A percentile compares a stretch with the other conserved stretches of the same genome.
Evolutionary conservation across 1,139 yeast species (phyloP).

Genomic region (Saccharomyces hybrid): DNA sequence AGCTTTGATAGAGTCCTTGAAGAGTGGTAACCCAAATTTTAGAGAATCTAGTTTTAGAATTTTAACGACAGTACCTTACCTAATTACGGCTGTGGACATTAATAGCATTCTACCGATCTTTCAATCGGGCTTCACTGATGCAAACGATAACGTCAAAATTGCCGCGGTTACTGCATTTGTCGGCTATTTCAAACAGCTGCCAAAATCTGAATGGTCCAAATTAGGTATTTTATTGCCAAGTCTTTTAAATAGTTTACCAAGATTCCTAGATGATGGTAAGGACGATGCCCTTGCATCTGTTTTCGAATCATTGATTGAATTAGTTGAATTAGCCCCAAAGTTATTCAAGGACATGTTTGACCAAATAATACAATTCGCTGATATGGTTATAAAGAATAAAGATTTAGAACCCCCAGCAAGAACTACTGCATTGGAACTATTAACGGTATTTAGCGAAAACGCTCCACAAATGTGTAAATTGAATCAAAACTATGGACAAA

Average conservation of each 20-base stretch:
- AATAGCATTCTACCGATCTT: slow-evolving; percentile 60
- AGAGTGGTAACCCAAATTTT: slow-evolving; percentile 34
- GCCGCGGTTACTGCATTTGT: slow-evolving; percentile 91
- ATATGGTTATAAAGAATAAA: slow-evolving; percentile 70
- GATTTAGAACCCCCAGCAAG: slow-evolving; percentile 75
- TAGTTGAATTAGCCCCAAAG: slow-evolving; percentile 90
- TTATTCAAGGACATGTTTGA: slow-evolving; percentile 87
- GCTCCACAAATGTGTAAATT: slow-evolving; percentile 93
- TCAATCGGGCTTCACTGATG: slow-evolving; percentile 71
- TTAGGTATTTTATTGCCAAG: slow-evolving; percentile 76
- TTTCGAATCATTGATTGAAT: slow-evolving; percentile 80
- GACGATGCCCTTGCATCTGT: slow-evolving; percentile 78
- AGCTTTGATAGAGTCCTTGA: slow-evolving; percentile 59
- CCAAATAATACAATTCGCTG: slow-evolving; percentile 74
- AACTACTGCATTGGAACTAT: slow-evolving; percentile 76
- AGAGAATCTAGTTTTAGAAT: slow-evolving; percentile 91
- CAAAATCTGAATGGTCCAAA: slow-evolving; percentile 67
- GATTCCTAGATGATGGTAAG: slow-evolving; percentile 69
- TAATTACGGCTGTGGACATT: slow-evolving; percentile 53
- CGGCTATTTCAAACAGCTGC: slow-evolving; percentile 74
- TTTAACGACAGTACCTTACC: slow-evolving; percentile 73
- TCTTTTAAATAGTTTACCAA: slow-evolving; percentile 77
- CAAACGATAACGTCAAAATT: slow-evolving; percentile 73
- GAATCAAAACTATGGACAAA: slow-evolving; percentile 62
- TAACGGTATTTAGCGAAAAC: slow-evolving; percentile 84